These are phyloP conservation scores for Davidsoniella virescens DNA, from an alignment of 2,329 filamentous ascomycete genomes.

Conservation along the genomic window DNA sequence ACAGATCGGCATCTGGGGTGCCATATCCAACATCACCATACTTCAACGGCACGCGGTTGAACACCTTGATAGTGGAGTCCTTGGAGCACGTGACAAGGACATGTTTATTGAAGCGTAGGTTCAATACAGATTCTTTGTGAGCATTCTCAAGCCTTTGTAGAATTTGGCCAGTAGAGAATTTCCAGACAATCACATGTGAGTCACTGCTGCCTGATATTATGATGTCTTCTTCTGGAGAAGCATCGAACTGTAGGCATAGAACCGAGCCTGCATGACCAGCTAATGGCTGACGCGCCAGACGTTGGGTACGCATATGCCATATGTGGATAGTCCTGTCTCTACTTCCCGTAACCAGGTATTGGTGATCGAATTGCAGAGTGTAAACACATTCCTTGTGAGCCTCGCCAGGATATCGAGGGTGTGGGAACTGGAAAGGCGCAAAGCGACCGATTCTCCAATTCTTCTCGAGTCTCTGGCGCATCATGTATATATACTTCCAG, in stretches of 20 bases:
- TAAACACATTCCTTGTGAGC: slow-evolving; percentile 90
- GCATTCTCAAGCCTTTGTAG: slow-evolving; percentile 61
- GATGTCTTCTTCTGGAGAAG: slow-evolving; percentile 69
- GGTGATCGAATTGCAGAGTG: slow-evolving; percentile 72
- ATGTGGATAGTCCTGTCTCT: slow-evolving; percentile 75
- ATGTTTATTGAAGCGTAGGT: slow-evolving; percentile 78
- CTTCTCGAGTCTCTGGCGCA: slow-evolving; percentile 66
- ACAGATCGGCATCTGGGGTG: slow-evolving; percentile 15
- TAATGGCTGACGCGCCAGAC: slow-evolving; percentile 60
- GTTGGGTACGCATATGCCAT: slow-evolving; percentile 73
- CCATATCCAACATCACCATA: slow-evolving; percentile 43
- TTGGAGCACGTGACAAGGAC: slow-evolving; percentile 95
- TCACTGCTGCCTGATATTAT: slow-evolving; percentile 95
- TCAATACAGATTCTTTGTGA: slow-evolving; percentile 81
- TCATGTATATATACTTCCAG: slow-evolving; percentile 86
- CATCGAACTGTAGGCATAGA: slow-evolving; percentile 87
- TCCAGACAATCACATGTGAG: slow-evolving; percentile 79
- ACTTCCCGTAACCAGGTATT: slow-evolving; percentile 84
- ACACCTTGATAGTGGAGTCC: slow-evolving; percentile 92
- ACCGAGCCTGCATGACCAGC: slow-evolving; percentile 71
- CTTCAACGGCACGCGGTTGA: slow-evolving; percentile 60
- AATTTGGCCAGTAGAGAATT: slow-evolving; percentile 75
- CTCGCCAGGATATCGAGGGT: slow-evolving; percentile 63
- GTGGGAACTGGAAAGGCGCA: slow-evolving; percentile 78
- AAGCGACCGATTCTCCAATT: slow-evolving; percentile 82